A percentile compares a stretch with the other conserved stretches of the same genome.
These are phyloP conservation scores for Arachnopeziza araneosa DNA, from an alignment of 2,329 filamentous ascomycete species.

Conservation along the genomic window DNA sequence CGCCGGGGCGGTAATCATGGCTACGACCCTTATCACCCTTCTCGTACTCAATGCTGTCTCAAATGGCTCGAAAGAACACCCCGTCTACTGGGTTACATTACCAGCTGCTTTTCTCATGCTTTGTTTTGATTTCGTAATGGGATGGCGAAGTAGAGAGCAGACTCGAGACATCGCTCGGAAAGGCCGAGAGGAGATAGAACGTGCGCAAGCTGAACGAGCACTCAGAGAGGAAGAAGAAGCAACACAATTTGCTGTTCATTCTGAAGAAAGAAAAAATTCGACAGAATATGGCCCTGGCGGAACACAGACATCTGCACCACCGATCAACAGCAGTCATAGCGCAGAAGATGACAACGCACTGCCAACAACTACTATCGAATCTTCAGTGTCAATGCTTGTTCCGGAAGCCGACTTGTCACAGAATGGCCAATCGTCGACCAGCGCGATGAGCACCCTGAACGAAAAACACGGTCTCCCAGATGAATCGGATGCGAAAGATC, in stretches of 20 bases:
- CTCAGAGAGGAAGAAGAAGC: slow-evolving; percentile 37
- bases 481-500: background rate
- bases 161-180: slow-evolving; percentile 57
- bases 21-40: slow-evolving; percentile 58
- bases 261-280: background rate
- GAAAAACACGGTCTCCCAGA: slow-evolving; percentile 7
- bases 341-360: slow-evolving; percentile 29
- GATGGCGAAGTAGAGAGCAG: slow-evolving; percentile 57
- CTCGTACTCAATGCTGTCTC: slow-evolving; percentile 60
- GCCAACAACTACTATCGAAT: slow-evolving; percentile 5
- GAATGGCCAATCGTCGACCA: slow-evolving; percentile 9
- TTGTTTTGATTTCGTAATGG: slow-evolving; percentile 58
- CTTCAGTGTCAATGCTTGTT: slow-evolving; percentile 14
- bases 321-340: background rate
- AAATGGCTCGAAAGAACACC: slow-evolving; percentile 42
- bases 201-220: slow-evolving; percentile 34
- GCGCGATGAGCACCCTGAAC: slow-evolving; percentile 11
- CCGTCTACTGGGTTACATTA: slow-evolving; percentile 63
- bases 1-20: slow-evolving; percentile 62
- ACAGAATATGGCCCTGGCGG: background rate
- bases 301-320: background rate
- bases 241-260: slow-evolving; percentile 43
- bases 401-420: slow-evolving; percentile 7
- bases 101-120: slow-evolving; percentile 66
- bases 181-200: slow-evolving; percentile 45